A percentile compares a stretch with the other conserved stretches of the same genome.
These are phyloP conservation scores for Plasmodium cynomolgi DNA, from an alignment of 169 alveolate genomes.

Conservation along the genomic window DNA sequence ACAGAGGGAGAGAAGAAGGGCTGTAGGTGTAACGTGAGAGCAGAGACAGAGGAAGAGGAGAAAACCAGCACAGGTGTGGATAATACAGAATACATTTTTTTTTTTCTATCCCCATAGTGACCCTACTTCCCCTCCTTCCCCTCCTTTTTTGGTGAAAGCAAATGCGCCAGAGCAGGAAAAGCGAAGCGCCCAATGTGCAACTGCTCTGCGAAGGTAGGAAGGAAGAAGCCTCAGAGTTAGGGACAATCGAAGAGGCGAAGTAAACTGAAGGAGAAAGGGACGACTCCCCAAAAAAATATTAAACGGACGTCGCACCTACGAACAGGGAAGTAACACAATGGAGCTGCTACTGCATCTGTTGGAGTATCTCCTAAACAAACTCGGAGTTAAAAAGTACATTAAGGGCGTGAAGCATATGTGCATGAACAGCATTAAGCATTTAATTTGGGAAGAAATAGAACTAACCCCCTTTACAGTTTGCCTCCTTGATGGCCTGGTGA, in stretches of 20 bases:
- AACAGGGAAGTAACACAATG: background rate
- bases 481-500: background rate
- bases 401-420: slow-evolving; percentile 5
- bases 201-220: background rate
- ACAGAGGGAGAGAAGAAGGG: background rate
- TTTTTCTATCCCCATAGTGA: background rate
- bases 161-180: background rate
- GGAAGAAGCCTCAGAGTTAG: background rate
- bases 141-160: background rate
- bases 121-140: background rate
- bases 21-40: background rate
- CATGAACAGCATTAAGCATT: slow-evolving; percentile 11
- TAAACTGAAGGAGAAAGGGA: background rate
- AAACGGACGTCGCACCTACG: background rate
- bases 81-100: background rate
- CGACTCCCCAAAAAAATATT: background rate
- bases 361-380: background rate
- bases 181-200: background rate
- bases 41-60: background rate
- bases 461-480: background rate
- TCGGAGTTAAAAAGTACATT: background rate
- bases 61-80: background rate
- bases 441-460: slow-evolving; percentile 28
- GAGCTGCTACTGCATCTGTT: background rate
- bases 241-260: background rate